Evolutionary conservation across 2,329 filamentous ascomycete genomes (phyloP), one percentile per base, ranked within the genome.

Genomic region (Penicillium frequentans): DNA sequence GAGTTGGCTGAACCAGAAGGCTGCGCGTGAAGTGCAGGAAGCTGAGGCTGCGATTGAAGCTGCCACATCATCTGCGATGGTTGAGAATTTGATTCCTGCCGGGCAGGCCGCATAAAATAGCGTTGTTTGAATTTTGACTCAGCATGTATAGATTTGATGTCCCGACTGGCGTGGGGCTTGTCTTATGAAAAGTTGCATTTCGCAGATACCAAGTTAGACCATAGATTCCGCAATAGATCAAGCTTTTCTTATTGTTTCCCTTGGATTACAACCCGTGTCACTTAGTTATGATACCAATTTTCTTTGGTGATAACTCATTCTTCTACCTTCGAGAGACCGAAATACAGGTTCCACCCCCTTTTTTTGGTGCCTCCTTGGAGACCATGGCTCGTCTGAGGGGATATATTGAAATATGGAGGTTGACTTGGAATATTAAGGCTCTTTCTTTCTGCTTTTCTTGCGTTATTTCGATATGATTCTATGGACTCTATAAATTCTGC

Each of bases 1-100:
- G 65, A 90, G 87, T 64, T 90, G 86, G 73, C 74, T 96, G 68
- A 96, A 96, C 68, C 83, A 88, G 67, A 79, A 80, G 60, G 90
- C 90, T 1, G 90, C 91, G 72, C 78, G 79, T 49, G 78, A 81
- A 64, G 82, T 85, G 61, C 77, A 69, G 59, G 70, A 67, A 39
- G 68, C 59, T 10, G 72, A 73, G 56, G 66, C 64, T 29, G 57
- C 59, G 14, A 63, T 64, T 35, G 57, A 56, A n/a, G 47, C 49
- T 26, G 54, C 44, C 49, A 46, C 52, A 13, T 61, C 62, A 43
- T 52, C 59, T 46, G 44, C 54, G 33, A 55, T 55, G 45, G 45
- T 64, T 8, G 53, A 56, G 29, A 55, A 56, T 19, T 49, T 70
- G 50, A 58, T 61, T 33, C 45, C 61, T 56, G 57, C 59, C 46